phyloP scores from a whole-genome alignment of 2,329 filamentous ascomycete genomes.

The Acephala macrosclerotiorum region DNA sequence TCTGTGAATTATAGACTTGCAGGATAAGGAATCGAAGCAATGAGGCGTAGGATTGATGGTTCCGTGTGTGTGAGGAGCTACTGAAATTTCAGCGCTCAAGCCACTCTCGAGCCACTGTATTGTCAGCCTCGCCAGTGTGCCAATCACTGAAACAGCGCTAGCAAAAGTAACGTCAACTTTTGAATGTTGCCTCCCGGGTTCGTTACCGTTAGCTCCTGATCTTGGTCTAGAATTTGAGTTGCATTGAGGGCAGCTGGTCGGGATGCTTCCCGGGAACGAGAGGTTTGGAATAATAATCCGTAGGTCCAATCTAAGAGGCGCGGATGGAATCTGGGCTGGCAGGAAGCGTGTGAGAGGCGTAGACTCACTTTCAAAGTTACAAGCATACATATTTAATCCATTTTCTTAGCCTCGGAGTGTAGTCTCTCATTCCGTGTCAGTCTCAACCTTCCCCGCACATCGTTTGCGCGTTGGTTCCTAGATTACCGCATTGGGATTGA shows the following conservation, averaged over 20 bases:
- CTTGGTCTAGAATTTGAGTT: not conserved
- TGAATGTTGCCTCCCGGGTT: too few relatives aligned
- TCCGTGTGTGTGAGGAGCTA: too few relatives aligned
- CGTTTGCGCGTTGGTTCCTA: constrained; percentile 8
- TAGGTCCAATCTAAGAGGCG: constrained; percentile 9
- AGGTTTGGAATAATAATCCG: constrained; percentile 4
- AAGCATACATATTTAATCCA: constrained; percentile 10
- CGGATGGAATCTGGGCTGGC: not conserved
- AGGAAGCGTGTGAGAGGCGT: constrained; percentile 7
- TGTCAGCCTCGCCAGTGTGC: too few relatives aligned
- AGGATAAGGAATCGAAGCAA: too few relatives aligned
- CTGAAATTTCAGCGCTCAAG: too few relatives aligned
- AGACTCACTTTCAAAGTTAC: constrained; percentile 5
- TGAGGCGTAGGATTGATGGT: too few relatives aligned
- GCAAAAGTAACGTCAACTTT: too few relatives aligned
- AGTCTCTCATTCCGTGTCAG: constrained; percentile 7
- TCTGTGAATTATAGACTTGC: too few relatives aligned
- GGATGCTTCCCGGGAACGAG: not conserved
- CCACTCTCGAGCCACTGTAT: too few relatives aligned
- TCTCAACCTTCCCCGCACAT: constrained; percentile 8
- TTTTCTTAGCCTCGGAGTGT: constrained; percentile 5
- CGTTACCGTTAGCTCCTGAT: not conserved
- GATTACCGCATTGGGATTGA: constrained; percentile 2
- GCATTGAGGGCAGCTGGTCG: not conserved
- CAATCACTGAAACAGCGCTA: too few relatives aligned